Evolutionary conservation across 169 alveolate species (phyloP).

Genomic region (Cryptosporidium bovis): DNA sequence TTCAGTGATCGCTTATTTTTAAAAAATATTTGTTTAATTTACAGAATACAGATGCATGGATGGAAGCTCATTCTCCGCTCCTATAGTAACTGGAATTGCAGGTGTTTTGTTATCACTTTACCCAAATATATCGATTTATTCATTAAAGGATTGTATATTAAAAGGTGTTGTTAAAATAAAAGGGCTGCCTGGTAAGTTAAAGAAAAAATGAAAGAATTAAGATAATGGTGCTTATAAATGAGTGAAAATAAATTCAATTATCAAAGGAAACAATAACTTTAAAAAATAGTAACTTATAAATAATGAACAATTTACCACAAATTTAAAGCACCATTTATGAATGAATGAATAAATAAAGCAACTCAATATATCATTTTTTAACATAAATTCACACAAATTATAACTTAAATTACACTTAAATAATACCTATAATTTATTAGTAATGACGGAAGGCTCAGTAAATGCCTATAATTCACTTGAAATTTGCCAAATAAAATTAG

Average conservation of each 20-base stretch:
- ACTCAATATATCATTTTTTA: not conserved
- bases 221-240: not conserved
- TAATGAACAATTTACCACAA: too few species aligned
- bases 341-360: not conserved
- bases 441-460: slow-evolving; percentile 43
- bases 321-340: not conserved
- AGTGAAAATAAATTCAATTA: too few species aligned
- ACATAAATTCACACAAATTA: too few species aligned
- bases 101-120: slow-evolving; percentile 78
- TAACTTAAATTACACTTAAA: not conserved
- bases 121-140: slow-evolving; percentile 77
- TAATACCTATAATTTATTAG: not conserved
- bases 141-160: slow-evolving; percentile 76
- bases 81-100: slow-evolving; percentile 80
- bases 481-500: slow-evolving; percentile 35
- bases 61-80: slow-evolving; percentile 82
- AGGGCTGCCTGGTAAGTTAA: slow-evolving; percentile 73
- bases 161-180: slow-evolving; percentile 73
- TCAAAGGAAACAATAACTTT: too few species aligned
- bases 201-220: not conserved
- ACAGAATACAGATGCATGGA: slow-evolving; percentile 76
- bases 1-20: not conserved
- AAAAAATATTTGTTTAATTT: not conserved
- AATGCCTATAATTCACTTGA: slow-evolving; percentile 67
- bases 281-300: too few species aligned